Conservation (phyloP, 768 basidiomycete genomes). For the Suillus subluteus region DNA sequence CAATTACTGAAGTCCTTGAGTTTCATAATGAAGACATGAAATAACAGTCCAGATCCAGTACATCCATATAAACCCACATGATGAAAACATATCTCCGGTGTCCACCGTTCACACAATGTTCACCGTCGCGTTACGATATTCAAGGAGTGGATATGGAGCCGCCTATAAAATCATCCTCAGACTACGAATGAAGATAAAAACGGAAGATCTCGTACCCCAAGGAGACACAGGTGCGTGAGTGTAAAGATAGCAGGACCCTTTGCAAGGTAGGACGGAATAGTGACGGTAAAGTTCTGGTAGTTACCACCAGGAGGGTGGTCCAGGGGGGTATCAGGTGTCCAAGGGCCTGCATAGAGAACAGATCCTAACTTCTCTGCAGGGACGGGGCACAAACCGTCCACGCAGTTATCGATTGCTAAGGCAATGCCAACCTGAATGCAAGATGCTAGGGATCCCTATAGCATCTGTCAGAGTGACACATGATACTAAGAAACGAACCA, state of each 20-base stretch:
- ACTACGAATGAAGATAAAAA: not conserved
- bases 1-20: not conserved
- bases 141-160: constrained; percentile 29
- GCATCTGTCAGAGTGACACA: not conserved
- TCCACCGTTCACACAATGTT: constrained; percentile 21
- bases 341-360: constrained; percentile 34
- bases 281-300: constrained; percentile 35
- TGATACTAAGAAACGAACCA: not conserved
- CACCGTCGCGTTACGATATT: constrained; percentile 29
- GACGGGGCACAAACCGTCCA: constrained; percentile 26
- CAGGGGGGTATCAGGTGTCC: constrained; percentile 21
- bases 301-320: constrained; percentile 19
- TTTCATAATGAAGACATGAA: not conserved
- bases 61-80: not conserved
- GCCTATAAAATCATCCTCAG: constrained; percentile 18
- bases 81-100: no score
- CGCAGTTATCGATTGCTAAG: constrained; percentile 26
- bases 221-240: constrained; percentile 32
- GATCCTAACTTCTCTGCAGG: constrained; percentile 24
- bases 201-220: constrained; percentile 20
- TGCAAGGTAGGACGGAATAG: constrained; percentile 10
- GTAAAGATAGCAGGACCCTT: constrained; percentile 32
- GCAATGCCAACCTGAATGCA: constrained; percentile 36
- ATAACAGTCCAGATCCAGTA: not conserved
- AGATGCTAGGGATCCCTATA: constrained; percentile 22